A percentile compares a stretch with the other conserved stretches of the same genome.
These are phyloP conservation scores for Cladosporium sp. DNA, from an alignment of 2,329 filamentous ascomycete genomes.

Conservation along the genomic window DNA sequence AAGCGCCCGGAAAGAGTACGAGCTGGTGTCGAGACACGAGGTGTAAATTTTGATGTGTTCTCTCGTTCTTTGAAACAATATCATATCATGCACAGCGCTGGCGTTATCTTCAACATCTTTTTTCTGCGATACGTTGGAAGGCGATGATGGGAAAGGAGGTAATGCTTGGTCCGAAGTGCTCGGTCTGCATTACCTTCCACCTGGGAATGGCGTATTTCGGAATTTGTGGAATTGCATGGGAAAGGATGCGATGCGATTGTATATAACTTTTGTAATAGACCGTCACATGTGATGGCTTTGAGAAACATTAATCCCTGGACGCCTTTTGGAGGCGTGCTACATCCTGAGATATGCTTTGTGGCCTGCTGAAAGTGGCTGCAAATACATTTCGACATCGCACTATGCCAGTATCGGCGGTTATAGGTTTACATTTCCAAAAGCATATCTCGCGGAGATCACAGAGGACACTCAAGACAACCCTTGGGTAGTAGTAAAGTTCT, in stretches of 20 bases:
- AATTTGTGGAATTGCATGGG: not conserved
- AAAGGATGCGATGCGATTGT: not conserved
- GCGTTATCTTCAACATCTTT: not conserved
- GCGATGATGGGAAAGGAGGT: not conserved
- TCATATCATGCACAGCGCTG: slow-evolving; percentile 5
- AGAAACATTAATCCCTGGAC: no score
- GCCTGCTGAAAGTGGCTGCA: no score
- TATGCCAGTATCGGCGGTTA: no score
- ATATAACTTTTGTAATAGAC: not conserved
- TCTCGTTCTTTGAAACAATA: not conserved
- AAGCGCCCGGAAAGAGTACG: slow-evolving; percentile 26
- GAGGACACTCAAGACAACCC: no score
- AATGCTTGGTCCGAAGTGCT: slow-evolving; percentile 14
- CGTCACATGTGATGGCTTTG: no score
- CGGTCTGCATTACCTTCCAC: slow-evolving; percentile 7
- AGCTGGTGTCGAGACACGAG: slow-evolving; percentile 29
- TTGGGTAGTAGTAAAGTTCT: no score
- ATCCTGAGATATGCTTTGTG: no score
- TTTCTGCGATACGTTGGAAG: not conserved
- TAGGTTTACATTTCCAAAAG: no score
- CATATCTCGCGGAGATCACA: no score
- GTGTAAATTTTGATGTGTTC: slow-evolving; percentile 17
- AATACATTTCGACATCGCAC: no score
- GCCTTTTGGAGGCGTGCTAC: no score
- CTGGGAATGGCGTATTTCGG: not conserved